phyloP scores from a whole-genome alignment of 345 rosid species.

The Sisymbrium irio region DNA sequence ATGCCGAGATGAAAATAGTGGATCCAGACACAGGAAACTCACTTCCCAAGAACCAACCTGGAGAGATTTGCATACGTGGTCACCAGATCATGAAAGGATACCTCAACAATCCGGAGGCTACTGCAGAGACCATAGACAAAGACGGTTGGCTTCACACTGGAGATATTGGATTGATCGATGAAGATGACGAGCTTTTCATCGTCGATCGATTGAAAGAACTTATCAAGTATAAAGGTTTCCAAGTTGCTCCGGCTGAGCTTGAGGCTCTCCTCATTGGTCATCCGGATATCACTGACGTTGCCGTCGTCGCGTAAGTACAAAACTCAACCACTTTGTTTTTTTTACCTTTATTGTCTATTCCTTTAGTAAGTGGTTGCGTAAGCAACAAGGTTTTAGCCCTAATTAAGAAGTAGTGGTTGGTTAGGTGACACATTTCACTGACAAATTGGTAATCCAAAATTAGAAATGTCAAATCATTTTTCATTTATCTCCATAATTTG shows the following conservation, averaged over 20 bases:
- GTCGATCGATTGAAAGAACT: slow-evolving; percentile 71
- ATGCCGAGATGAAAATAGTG: slow-evolving; percentile 49
- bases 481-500: no score
- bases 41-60: slow-evolving; percentile 53
- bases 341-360: neutral
- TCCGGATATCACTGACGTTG: slow-evolving; percentile 52
- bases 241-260: slow-evolving; percentile 77
- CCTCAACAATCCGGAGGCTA: slow-evolving; percentile 46
- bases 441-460: no score
- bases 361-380: neutral
- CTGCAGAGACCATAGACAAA: slow-evolving; percentile 48
- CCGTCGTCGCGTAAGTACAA: slow-evolving; percentile 55
- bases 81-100: slow-evolving; percentile 87
- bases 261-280: slow-evolving; percentile 62
- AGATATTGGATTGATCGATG: slow-evolving; percentile 56
- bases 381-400: neutral
- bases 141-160: slow-evolving; percentile 57
- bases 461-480: no score
- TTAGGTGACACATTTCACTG: no score
- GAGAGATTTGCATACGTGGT: slow-evolving; percentile 92
- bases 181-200: slow-evolving; percentile 58
- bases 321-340: neutral
- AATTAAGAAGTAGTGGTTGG: no score
- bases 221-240: slow-evolving; percentile 73
- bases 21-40: slow-evolving; percentile 68